Evolutionary conservation across 108 stramenopile genomes (phyloP).

Genomic region (Licmophora abbreviata): DNA sequence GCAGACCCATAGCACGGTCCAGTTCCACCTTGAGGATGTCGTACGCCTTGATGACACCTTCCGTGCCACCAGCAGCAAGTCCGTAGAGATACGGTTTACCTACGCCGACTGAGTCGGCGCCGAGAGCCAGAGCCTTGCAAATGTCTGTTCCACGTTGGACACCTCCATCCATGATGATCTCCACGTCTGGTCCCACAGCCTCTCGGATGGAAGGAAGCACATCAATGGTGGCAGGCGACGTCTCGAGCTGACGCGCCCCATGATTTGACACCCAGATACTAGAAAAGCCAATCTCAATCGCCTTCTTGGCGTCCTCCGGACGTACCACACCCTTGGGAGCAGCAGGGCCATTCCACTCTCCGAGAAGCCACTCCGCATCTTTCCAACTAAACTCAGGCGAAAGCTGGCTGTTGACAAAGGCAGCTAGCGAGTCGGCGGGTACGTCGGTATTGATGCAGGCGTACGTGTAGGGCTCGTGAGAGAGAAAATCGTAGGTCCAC

Average conservation of each 20-base stretch:
- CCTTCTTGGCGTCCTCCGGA: constrained; percentile 89
- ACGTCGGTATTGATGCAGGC: constrained; percentile 85
- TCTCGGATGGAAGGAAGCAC: constrained; percentile 90
- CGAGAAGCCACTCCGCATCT: constrained; percentile 95
- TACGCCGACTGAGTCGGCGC: constrained; percentile 92
- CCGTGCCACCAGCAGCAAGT: constrained; percentile 85
- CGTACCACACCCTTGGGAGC: constrained; percentile 95
- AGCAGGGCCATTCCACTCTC: constrained; percentile 85
- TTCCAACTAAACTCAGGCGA: constrained; percentile 91
- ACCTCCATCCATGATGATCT: constrained; percentile 96
- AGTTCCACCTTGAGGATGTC: constrained; percentile 82
- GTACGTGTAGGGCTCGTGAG: constrained; percentile 85
- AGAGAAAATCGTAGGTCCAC: constrained; percentile 87
- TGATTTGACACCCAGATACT: constrained; percentile 98
- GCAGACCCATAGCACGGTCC: constrained; percentile 86
- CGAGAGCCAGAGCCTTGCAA: constrained; percentile 92
- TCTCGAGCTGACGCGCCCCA: constrained; percentile 96
- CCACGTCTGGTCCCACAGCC: constrained; percentile 86
- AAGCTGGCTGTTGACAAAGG: constrained; percentile 93
- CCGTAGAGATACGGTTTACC: constrained; percentile 96
- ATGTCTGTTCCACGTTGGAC: constrained; percentile 97
- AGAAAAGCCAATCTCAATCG: constrained; percentile 89
- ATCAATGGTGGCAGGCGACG: constrained; percentile 91
- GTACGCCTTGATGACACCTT: constrained; percentile 81
- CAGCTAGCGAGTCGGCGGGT: constrained; percentile 87